Conservation (phyloP, 108 stramenopile species). For the Epithemia pelagica region DNA sequence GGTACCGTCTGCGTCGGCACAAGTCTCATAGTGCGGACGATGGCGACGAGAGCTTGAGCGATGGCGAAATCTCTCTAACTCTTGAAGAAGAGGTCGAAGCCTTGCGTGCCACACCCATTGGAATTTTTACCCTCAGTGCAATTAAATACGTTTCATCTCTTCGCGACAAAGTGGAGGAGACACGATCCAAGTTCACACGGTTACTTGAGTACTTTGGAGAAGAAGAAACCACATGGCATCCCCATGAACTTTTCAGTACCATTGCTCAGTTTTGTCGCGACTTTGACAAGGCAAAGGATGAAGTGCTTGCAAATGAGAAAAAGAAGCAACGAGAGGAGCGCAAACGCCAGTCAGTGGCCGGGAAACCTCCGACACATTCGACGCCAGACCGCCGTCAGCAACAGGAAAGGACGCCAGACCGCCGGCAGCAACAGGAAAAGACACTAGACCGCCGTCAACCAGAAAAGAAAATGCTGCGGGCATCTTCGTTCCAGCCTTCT, state of each 20-base stretch:
- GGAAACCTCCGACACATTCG: neutral
- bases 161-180: constrained; percentile 73
- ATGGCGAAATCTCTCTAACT: constrained; percentile 49
- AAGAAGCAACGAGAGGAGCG: constrained; percentile 55
- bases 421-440: neutral
- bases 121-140: constrained; percentile 74
- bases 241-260: constrained; percentile 80
- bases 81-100: constrained; percentile 75
- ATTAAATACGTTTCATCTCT: constrained; percentile 81
- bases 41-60: constrained; percentile 52
- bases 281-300: constrained; percentile 70
- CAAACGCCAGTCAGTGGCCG: constrained; percentile 16
- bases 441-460: neutral
- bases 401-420: neutral
- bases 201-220: constrained; percentile 80
- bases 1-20: constrained; percentile 21
- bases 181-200: constrained; percentile 49
- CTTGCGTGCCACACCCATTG: constrained; percentile 62
- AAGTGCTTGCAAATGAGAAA: constrained; percentile 58
- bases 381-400: neutral
- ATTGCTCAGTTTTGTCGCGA: constrained; percentile 67
- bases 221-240: constrained; percentile 54
- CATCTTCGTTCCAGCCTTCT: neutral
- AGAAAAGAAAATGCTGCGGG: neutral
- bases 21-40: constrained; percentile 27